Conservation (phyloP, 257 asterid species). For the Ballota nigra region DNA sequence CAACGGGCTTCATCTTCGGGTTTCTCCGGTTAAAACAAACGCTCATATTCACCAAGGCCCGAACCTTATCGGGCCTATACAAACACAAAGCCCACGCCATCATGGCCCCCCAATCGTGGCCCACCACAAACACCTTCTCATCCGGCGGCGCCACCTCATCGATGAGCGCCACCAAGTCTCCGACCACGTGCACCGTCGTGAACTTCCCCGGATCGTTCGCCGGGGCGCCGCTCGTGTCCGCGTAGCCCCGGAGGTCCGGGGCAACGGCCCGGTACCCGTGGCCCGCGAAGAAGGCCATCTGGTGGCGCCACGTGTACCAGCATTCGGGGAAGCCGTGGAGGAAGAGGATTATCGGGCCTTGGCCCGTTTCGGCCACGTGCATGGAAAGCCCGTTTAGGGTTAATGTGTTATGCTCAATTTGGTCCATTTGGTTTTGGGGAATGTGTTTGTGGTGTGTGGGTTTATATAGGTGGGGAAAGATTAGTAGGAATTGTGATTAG, state of each 20-base stretch:
- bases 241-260: constrained; percentile 86
- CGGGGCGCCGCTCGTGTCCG: constrained; percentile 55
- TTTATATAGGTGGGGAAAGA: neutral
- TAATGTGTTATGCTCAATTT: constrained; percentile 41
- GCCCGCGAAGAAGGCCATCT: constrained; percentile 55
- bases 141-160: constrained; percentile 36
- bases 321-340: constrained; percentile 86
- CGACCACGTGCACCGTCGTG: constrained; percentile 61
- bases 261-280: constrained; percentile 65
- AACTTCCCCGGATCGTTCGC: constrained; percentile 39
- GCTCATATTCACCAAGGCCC: constrained; percentile 71
- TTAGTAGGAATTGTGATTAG: neutral
- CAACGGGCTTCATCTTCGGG: constrained; percentile 48
- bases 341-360: constrained; percentile 71
- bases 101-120: constrained; percentile 85
- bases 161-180: constrained; percentile 53
- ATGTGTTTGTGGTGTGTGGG: neutral
- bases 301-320: constrained; percentile 92
- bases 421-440: constrained; percentile 36
- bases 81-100: constrained; percentile 68
- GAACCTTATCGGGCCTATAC: constrained; percentile 71
- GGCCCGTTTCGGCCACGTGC: constrained; percentile 64
- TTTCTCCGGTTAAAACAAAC: constrained; percentile 51
- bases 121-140: constrained; percentile 70
- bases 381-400: constrained; percentile 52